Evolutionary conservation across 2,329 filamentous ascomycete species (phyloP).

Genomic region (Monilinia fructigena): DNA sequence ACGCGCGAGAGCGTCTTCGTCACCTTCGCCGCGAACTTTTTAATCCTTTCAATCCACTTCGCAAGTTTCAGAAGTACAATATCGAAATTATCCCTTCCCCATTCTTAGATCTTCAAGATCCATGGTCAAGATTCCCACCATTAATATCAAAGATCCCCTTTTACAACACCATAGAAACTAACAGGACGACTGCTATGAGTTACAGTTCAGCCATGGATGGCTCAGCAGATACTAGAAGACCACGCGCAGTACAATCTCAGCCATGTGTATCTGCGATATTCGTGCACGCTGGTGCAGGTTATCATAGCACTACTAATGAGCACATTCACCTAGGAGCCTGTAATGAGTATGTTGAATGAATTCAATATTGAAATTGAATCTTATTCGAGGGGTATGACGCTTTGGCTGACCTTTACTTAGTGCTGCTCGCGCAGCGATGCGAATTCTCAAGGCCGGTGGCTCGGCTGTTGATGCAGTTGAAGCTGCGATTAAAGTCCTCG

Average conservation of each 20-base stretch:
- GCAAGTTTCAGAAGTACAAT: conserved; percentile 24
- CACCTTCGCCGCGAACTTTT: conserved; percentile 28
- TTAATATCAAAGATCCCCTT: background rate
- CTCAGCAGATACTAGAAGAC: conserved; percentile 31
- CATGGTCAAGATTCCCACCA: conserved; percentile 21
- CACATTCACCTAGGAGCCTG: conserved; percentile 80
- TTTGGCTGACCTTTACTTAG: conserved; percentile 46
- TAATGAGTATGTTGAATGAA: conserved; percentile 65
- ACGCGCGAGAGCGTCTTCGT: conserved; percentile 29
- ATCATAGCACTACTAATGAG: conserved; percentile 86
- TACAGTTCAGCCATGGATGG: conserved; percentile 35
- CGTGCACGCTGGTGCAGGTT: conserved; percentile 92
- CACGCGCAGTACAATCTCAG: conserved; percentile 18
- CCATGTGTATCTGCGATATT: conserved; percentile 70
- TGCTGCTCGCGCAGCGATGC: conserved; percentile 82
- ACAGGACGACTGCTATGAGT: conserved; percentile 1
- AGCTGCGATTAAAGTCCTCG: conserved; percentile 79
- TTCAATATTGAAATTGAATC: background rate
- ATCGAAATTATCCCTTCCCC: conserved; percentile 26
- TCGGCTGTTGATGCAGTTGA: conserved; percentile 87
- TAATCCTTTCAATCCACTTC: conserved; percentile 26
- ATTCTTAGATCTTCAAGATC: conserved; percentile 23
- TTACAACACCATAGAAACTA: conserved; percentile 5
- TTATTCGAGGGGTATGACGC: conserved; percentile 26
- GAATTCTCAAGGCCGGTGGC: conserved; percentile 72